Evolutionary conservation across 1,284 basidiomycete species (phyloP), one percentile per base, ranked within the genome.

Genomic region (Boletus mariae): DNA sequence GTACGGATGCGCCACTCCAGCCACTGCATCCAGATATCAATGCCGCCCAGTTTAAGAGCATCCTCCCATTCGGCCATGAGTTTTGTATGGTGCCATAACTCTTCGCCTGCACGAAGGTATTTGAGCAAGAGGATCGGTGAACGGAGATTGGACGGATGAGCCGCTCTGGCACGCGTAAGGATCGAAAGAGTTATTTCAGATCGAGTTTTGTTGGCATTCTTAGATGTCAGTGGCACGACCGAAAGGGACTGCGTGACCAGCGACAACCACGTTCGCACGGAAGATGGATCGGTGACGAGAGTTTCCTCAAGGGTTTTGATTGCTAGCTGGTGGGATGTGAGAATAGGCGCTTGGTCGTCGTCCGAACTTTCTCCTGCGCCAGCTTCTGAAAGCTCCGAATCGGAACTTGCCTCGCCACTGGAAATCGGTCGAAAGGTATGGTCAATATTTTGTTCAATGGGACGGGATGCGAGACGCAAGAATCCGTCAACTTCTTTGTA

Each of bases 21-120:
- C 88, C 87, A 92, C 57, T 84, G 84, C 69, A 87, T 78, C 79
- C 81, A 85, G 15, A 90, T 73, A 50, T 76, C 73, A 31, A 80
- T 73, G 34, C 74, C 71, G 38, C 76, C 77, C 9, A 77, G 61
- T 57, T 73, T 75, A 56, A 90, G 69, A 1, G 87, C 83, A 38
- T 79, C 75, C 47, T 87, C 84, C 92, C 92, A 94, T 62, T 92
- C 86, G 12, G 74, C 70, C 20, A 65, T 57, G 10, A 85, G 61
- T 68, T 82, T 77, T 45, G 73, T 71, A 54, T 76, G 72, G 31
- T 77, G 67, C 88, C 85, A 90, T n/a, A 86, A 61, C 54, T 85
- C 80, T 66, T 87, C 85, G 10, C 87, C 88, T 2, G 84, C 82
- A 53, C 77, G 78, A 47, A 93, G 71, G 67, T 86, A 85, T 51